Conservation (phyloP, 1,284 basidiomycete genomes). For the Sanguinoderma infundibulare region DNA sequence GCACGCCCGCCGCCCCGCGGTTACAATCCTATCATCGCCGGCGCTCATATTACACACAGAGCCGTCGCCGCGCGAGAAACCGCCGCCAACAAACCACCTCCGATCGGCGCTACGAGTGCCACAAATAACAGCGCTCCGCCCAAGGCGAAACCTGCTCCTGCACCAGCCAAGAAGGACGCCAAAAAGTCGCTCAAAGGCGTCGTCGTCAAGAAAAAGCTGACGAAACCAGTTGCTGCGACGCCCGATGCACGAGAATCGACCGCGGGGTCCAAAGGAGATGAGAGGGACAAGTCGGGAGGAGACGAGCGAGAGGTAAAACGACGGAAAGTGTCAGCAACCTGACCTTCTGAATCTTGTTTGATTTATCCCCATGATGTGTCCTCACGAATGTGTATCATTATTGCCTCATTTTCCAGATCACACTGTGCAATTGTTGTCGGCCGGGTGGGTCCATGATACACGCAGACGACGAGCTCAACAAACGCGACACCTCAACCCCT, state of each 20-base stretch:
- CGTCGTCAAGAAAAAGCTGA: slow-evolving; percentile 71
- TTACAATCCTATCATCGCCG: slow-evolving; percentile 3
- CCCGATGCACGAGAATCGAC: slow-evolving; percentile 13
- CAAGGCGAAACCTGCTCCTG: slow-evolving; percentile 36
- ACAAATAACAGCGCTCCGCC: slow-evolving; percentile 15
- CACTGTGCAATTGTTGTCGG: background rate
- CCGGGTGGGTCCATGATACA: background rate
- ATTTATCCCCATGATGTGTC: too few species aligned
- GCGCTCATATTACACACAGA: slow-evolving; percentile 41
- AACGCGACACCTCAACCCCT: slow-evolving; percentile 29
- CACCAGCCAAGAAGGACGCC: slow-evolving; percentile 52
- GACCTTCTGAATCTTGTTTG: background rate
- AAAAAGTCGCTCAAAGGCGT: slow-evolving; percentile 76
- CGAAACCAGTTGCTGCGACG: slow-evolving; percentile 42
- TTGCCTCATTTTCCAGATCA: slow-evolving; percentile 3
- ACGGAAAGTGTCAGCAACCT: slow-evolving; percentile 21
- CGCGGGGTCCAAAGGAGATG: background rate
- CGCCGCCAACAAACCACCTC: slow-evolving; percentile 51
- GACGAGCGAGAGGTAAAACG: slow-evolving; percentile 21
- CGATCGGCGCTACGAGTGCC: slow-evolving; percentile 18
- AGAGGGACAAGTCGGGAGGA: slow-evolving; percentile 11
- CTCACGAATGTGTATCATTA: slow-evolving; percentile 17
- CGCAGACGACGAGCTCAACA: background rate
- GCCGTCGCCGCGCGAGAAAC: slow-evolving; percentile 75
- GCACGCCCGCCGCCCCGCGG: slow-evolving; percentile 10